These are phyloP conservation scores for Tolypocladium amazonense DNA, from an alignment of 2,329 filamentous ascomycete species.

Conservation along the genomic window DNA sequence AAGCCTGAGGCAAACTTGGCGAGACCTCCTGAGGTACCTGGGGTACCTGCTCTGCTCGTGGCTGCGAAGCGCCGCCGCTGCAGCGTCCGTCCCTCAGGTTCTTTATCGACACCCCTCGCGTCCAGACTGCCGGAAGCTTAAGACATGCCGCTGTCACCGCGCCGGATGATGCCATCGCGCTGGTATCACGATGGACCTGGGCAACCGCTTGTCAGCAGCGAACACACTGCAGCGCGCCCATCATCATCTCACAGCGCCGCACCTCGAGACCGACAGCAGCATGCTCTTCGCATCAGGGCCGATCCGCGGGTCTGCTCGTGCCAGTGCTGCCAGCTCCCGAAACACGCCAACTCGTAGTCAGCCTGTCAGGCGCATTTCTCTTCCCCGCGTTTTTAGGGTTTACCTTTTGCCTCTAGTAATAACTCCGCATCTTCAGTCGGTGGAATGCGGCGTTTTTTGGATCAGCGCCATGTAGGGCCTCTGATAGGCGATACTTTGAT, in stretches of 20 bases:
- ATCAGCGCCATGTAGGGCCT: not conserved
- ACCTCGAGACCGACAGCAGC: not conserved
- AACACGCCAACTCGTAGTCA: not conserved
- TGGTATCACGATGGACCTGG: not conserved
- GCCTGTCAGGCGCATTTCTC: not conserved
- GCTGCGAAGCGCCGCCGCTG: not conserved
- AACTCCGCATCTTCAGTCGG: not conserved
- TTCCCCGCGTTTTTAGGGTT: not conserved
- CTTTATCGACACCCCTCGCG: not conserved
- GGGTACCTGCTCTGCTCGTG: not conserved
- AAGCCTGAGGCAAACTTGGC: not conserved
- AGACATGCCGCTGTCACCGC: not conserved
- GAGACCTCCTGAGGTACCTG: not conserved
- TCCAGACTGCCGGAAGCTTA: not conserved
- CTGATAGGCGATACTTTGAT: not conserved
- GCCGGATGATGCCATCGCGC: not conserved
- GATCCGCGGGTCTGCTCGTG: not conserved
- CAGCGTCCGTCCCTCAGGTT: not conserved
- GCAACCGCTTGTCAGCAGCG: not conserved
- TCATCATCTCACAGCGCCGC: not conserved
- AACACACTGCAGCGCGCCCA: not conserved
- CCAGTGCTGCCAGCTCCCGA: not conserved
- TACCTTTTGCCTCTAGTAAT: not conserved
- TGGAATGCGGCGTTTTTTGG: not conserved
- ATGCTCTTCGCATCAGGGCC: not conserved